Conservation (phyloP, 2,329 filamentous ascomycete genomes). For the Ophiosphaerella korrae region DNA sequence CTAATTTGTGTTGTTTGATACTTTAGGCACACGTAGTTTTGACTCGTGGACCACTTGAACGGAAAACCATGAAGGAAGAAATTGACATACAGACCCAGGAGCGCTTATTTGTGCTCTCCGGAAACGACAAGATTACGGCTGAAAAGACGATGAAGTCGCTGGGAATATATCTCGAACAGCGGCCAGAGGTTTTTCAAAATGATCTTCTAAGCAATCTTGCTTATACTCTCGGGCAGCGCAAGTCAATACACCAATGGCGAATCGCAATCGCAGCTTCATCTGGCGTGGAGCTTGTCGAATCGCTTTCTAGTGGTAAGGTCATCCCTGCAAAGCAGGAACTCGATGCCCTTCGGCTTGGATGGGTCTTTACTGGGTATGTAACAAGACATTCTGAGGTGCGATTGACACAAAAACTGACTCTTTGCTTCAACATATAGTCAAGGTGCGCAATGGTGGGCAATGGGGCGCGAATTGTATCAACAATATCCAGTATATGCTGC, state of each 20-base stretch:
- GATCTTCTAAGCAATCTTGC: conserved; percentile 32
- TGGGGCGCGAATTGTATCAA: conserved; percentile 30
- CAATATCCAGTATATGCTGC: conserved; percentile 14
- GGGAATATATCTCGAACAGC: conserved; percentile 31
- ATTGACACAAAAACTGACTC: neutral
- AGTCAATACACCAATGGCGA: conserved; percentile 27
- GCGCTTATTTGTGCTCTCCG: conserved; percentile 25
- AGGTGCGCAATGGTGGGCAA: conserved; percentile 42
- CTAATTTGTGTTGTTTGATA: neutral
- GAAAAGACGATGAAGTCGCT: conserved; percentile 27
- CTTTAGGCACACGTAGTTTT: conserved; percentile 31
- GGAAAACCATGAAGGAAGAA: conserved; percentile 29
- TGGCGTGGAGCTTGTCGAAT: conserved; percentile 19
- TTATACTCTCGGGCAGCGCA: conserved; percentile 31
- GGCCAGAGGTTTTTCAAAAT: conserved; percentile 32
- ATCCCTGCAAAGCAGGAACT: conserved; percentile 25
- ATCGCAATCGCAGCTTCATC: conserved; percentile 21
- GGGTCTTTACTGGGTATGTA: conserved; percentile 35
- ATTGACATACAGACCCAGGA: conserved; percentile 21
- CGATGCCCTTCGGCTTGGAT: conserved; percentile 23
- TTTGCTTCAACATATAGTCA: conserved; percentile 13
- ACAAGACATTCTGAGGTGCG: neutral
- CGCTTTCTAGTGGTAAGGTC: conserved; percentile 21
- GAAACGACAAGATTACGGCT: conserved; percentile 21
- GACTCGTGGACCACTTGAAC: conserved; percentile 21